These are phyloP conservation scores for Cladosporium austrohemisphaericum DNA, from an alignment of 2,329 filamentous ascomycete species.

Conservation along the genomic window DNA sequence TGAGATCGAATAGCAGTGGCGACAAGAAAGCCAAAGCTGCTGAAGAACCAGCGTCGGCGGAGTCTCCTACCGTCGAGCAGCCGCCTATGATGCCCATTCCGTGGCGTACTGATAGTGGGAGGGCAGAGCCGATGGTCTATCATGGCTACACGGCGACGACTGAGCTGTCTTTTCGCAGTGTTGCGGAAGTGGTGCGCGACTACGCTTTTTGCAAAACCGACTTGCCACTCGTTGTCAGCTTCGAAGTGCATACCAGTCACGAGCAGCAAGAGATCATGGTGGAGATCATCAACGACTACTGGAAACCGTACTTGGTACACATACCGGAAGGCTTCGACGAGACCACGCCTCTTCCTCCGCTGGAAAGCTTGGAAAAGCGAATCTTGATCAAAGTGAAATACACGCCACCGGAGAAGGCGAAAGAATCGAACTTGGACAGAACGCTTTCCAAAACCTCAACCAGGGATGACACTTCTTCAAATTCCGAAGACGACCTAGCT, in stretches of 20 bases:
- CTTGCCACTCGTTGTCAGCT: constrained; percentile 82
- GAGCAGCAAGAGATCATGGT: constrained; percentile 92
- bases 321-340: constrained; percentile 45
- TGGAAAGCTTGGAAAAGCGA: constrained; percentile 68
- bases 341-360: constrained; percentile 59
- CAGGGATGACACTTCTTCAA: constrained; percentile 31
- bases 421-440: constrained; percentile 16
- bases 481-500: constrained; percentile 37
- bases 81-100: constrained; percentile 25
- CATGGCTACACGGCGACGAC: constrained; percentile 72
- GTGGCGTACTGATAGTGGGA: constrained; percentile 27
- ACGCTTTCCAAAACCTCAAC: constrained; percentile 14
- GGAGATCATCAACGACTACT: constrained; percentile 86
- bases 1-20: constrained; percentile 22
- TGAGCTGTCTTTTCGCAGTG: constrained; percentile 80
- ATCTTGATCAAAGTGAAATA: constrained; percentile 60
- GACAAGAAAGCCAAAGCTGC: constrained; percentile 14
- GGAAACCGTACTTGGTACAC: constrained; percentile 71
- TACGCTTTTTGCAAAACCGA: constrained; percentile 69
- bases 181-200: constrained; percentile 75
- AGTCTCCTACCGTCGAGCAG: constrained; percentile 10
- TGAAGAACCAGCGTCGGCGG: constrained; percentile 9
- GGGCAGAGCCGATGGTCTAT: constrained; percentile 30
- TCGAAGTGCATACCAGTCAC: constrained; percentile 81
- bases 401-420: constrained; percentile 36